Evolutionary conservation across 2,329 filamentous ascomycete species (phyloP).

Genomic region (Fusarium cicatricum): DNA sequence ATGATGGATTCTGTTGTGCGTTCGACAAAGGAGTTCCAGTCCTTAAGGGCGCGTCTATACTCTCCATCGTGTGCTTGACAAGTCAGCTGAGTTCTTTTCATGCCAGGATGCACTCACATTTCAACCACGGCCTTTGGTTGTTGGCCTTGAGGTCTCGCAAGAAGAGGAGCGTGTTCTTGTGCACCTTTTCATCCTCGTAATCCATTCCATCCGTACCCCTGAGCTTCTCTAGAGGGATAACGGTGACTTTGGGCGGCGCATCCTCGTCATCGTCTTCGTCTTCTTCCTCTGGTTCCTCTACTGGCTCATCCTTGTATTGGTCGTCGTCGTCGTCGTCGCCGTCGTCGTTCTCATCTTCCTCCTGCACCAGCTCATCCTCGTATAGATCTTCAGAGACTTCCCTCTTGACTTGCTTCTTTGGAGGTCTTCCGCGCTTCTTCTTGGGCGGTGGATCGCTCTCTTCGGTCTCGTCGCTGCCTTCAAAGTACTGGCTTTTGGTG

Average conservation of each 20-base stretch:
- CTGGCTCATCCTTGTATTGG: conserved; percentile 36
- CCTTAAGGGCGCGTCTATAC: conserved; percentile 78
- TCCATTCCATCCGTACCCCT: conserved; percentile 47
- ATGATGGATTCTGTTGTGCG: conserved; percentile 74
- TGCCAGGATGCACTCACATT: conserved; percentile 49
- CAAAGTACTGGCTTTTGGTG: conserved; percentile 63
- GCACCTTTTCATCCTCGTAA: conserved; percentile 62
- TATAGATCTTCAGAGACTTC: conserved; percentile 42
- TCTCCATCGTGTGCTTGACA: conserved; percentile 77
- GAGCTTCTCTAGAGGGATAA: conserved; percentile 49
- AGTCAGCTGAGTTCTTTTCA: conserved; percentile 7
- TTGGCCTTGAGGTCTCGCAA: conserved; percentile 66
- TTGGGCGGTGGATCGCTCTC: conserved; percentile 39
- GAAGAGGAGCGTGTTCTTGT: conserved; percentile 66
- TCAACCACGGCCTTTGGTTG: conserved; percentile 67
- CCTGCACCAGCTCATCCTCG: conserved; percentile 26
- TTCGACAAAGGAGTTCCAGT: conserved; percentile 84
- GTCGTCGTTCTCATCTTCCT: too few species aligned
- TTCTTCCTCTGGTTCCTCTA: conserved; percentile 41
- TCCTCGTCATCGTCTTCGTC: conserved; percentile 50
- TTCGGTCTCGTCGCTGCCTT: conserved; percentile 41
- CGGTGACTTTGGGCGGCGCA: conserved; percentile 46
- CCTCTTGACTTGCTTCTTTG: conserved; percentile 33
- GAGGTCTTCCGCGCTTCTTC: conserved; percentile 42
- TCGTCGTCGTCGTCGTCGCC: conserved; percentile 35